Evolutionary conservation across 257 asterid species (phyloP).

Genomic region (Scutellaria minor): DNA sequence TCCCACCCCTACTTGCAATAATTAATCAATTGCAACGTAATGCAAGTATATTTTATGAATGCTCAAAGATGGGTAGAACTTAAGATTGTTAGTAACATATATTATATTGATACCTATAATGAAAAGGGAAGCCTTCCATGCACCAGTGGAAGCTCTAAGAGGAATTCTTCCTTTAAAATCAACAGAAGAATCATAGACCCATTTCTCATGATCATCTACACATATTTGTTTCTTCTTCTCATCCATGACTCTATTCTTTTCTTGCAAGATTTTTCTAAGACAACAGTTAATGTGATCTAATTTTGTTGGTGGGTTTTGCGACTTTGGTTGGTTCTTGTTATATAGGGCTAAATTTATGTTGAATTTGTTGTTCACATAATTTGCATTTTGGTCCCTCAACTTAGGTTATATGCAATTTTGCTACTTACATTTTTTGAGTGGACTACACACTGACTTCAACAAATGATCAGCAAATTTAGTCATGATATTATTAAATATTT

Average conservation of each 20-base stretch:
- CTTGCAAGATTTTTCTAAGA: not conserved
- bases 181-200: constrained; percentile 81
- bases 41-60: too few relatives aligned
- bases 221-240: constrained; percentile 11
- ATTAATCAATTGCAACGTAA: too few relatives aligned
- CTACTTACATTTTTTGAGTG: constrained; percentile 4
- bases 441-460: not conserved
- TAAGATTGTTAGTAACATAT: too few relatives aligned
- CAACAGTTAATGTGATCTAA: not conserved
- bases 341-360: constrained; percentile 35
- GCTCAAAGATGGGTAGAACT: too few relatives aligned
- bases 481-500: too few relatives aligned
- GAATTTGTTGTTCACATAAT: constrained; percentile 19
- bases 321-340: constrained; percentile 36
- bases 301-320: constrained; percentile 25
- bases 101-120: constrained; percentile 57
- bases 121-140: constrained; percentile 82
- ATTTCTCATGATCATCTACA: constrained; percentile 53
- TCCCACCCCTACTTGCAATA: too few relatives aligned
- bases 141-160: constrained; percentile 76
- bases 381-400: constrained; percentile 14
- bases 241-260: constrained; percentile 37
- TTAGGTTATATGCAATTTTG: not conserved
- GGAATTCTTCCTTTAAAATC: constrained; percentile 81
- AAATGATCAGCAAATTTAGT: too few relatives aligned